Percentiles rank a stretch among this genome's conserved stretches.
These are phyloP conservation scores for Phytophthora palmivora DNA, from an alignment of 352 stramenopile genomes.

Conservation along the genomic window DNA sequence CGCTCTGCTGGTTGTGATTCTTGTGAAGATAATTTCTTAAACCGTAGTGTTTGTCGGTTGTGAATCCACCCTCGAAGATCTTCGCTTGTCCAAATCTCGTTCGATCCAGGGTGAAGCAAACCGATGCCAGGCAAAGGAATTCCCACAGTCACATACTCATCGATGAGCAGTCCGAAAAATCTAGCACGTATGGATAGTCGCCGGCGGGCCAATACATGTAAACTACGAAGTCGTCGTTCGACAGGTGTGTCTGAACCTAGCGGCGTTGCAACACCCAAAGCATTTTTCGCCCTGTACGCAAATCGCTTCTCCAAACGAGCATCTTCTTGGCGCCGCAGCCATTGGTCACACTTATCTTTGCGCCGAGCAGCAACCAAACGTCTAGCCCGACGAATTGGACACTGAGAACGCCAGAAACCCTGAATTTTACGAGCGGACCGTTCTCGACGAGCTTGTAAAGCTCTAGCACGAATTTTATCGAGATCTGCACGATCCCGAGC, in stretches of 20 bases:
- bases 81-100: conserved; percentile 53
- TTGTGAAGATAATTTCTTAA: conserved; percentile 30
- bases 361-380: conserved; percentile 26
- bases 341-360: conserved; percentile 41
- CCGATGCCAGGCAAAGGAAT: conserved; percentile 63
- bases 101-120: conserved; percentile 28
- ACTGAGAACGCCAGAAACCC: conserved; percentile 51
- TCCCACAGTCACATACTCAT: conserved; percentile 71
- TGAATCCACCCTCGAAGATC: conserved; percentile 63
- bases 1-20: conserved; percentile 30
- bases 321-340: conserved; percentile 50
- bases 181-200: conserved; percentile 56
- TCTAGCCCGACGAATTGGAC: conserved; percentile 44
- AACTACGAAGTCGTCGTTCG: conserved; percentile 47
- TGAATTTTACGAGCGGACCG: conserved; percentile 51
- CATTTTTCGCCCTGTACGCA: conserved; percentile 44
- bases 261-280: conserved; percentile 46
- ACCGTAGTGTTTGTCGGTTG: conserved; percentile 52
- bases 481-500: conserved; percentile 54
- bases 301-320: conserved; percentile 38
- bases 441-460: conserved; percentile 36
- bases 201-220: conserved; percentile 56
- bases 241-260: conserved; percentile 53
- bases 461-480: conserved; percentile 46
- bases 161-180: conserved; percentile 60